Percentiles rank a stretch among this genome's conserved stretches.
Conservation (phyloP, 2,329 filamentous ascomycete genomes). For the Colletotrichum kahawae region DNA sequence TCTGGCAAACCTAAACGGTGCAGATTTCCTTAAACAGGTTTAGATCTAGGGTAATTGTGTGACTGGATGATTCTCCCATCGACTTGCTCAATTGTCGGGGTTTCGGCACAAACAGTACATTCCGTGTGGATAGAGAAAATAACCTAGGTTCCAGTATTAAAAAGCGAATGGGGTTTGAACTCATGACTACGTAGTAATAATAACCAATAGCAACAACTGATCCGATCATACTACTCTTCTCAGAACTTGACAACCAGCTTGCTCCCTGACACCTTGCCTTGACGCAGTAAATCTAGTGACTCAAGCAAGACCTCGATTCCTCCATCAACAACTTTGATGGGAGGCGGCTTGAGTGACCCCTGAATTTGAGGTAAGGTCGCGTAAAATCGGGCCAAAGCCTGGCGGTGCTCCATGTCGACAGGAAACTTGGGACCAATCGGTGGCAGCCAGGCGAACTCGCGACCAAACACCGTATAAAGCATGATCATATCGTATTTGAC, state of each 20-base stretch:
- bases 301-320: conserved; percentile 24
- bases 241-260: conserved; percentile 25
- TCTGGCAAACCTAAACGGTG: neutral
- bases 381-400: conserved; percentile 27
- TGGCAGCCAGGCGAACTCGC: conserved; percentile 28
- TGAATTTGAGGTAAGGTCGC: conserved; percentile 18
- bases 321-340: conserved; percentile 9
- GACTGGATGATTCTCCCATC: neutral
- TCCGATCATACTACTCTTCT: neutral
- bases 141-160: neutral
- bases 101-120: neutral
- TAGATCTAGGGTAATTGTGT: neutral
- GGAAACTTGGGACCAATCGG: conserved; percentile 33
- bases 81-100: neutral
- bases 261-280: conserved; percentile 25
- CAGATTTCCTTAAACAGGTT: neutral
- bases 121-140: neutral
- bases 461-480: conserved; percentile 29
- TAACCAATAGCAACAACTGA: neutral
- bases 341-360: conserved; percentile 23
- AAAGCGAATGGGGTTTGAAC: neutral
- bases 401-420: conserved; percentile 28
- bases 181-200: neutral
- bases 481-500: conserved; percentile 28
- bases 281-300: conserved; percentile 22